phyloP scores from a whole-genome alignment of 2,329 filamentous ascomycete species.

The Cytospora chrysosperma region DNA sequence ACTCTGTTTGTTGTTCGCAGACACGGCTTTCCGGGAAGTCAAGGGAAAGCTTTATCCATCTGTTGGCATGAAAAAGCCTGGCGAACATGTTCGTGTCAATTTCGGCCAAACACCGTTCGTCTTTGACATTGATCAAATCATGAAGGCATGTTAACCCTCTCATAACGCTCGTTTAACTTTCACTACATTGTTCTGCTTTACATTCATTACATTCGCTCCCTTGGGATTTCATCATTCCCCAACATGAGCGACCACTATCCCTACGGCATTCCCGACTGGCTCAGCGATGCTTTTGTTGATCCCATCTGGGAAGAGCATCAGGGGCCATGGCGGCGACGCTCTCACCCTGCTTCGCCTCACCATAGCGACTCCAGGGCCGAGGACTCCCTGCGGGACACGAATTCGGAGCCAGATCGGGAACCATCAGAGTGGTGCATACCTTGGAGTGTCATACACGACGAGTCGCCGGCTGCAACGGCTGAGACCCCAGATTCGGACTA shows the following conservation, averaged over 20 bases:
- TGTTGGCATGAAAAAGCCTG: conserved; percentile 63
- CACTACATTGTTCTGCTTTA: neutral
- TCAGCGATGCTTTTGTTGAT: conserved; percentile 9
- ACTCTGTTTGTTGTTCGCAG: conserved; percentile 42
- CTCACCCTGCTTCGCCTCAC: neutral
- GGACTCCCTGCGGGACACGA: neutral
- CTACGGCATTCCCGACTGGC: neutral
- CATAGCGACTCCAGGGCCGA: neutral
- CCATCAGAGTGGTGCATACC: neutral
- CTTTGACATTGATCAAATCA: conserved; percentile 86
- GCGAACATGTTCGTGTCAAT: conserved; percentile 62
- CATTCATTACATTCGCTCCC: neutral
- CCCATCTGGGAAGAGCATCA: conserved; percentile 16
- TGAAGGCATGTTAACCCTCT: conserved; percentile 58
- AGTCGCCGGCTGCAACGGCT: neutral
- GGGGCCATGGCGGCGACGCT: conserved; percentile 1
- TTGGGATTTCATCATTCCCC: conserved; percentile 1
- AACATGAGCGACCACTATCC: neutral
- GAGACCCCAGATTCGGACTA: neutral
- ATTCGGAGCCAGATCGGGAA: conserved; percentile 1
- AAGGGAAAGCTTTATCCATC: conserved; percentile 64
- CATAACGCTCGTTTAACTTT: conserved; percentile 4
- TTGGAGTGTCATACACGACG: neutral
- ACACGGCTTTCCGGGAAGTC: conserved; percentile 68
- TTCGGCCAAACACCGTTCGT: conserved; percentile 76